Conservation (phyloP, 805 yeast species). For the Candida qinlingensis region DNA sequence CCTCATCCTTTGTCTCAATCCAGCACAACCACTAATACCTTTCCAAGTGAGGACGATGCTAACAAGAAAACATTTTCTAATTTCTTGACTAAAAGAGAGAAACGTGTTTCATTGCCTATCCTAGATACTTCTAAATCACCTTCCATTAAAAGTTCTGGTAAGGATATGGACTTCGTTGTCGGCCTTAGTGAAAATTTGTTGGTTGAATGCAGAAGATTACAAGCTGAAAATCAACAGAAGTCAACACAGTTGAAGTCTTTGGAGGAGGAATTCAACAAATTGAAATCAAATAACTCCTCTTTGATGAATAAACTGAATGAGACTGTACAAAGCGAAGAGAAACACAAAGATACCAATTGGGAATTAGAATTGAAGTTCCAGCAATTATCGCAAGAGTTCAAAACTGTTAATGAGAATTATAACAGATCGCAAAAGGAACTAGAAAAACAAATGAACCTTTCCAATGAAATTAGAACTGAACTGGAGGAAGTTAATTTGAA, state of each 20-base stretch:
- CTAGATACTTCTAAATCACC: constrained; percentile 20
- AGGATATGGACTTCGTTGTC: constrained; percentile 67
- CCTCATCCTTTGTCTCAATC: background rate
- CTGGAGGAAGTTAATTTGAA: constrained; percentile 42
- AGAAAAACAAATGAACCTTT: constrained; percentile 32
- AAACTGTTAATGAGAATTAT: constrained; percentile 37
- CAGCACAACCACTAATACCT: constrained; percentile 1
- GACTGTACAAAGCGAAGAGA: constrained; percentile 34
- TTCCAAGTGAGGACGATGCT: background rate
- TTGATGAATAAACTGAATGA: constrained; percentile 22
- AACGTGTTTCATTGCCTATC: constrained; percentile 23
- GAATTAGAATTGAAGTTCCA: constrained; percentile 53
- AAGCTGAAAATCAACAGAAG: constrained; percentile 55
- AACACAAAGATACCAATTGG: constrained; percentile 57
- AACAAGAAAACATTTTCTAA: constrained; percentile 15
- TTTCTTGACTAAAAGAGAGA: constrained; percentile 21
- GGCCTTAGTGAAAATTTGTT: constrained; percentile 70
- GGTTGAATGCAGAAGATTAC: constrained; percentile 63
- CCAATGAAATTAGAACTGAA: constrained; percentile 37
- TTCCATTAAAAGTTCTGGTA: constrained; percentile 31
- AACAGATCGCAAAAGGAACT: constrained; percentile 36
- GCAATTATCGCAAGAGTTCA: constrained; percentile 27
- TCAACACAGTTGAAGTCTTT: constrained; percentile 33
- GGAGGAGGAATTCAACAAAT: constrained; percentile 37
- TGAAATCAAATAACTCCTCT: constrained; percentile 18